Evolutionary conservation across 345 rosid genomes (phyloP).

Genomic region (Camelina sativa): DNA sequence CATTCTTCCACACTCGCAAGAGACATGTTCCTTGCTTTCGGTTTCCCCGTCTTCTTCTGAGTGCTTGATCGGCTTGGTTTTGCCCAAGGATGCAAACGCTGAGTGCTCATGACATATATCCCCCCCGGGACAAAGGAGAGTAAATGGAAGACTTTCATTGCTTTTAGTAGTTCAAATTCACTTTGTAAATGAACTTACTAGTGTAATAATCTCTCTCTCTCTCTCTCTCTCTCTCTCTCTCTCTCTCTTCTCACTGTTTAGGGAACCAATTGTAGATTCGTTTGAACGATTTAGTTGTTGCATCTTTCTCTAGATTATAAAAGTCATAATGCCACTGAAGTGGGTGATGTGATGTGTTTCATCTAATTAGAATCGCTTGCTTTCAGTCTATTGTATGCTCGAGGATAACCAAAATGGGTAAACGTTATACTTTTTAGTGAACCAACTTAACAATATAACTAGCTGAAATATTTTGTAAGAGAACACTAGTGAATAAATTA

Average conservation of each 20-base stretch:
- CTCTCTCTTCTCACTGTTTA: conserved; percentile 7
- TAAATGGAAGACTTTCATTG: conserved; percentile 9
- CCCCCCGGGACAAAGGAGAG: conserved; percentile 11
- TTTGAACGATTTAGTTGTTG: conserved; percentile 21
- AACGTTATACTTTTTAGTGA: too few relatives aligned
- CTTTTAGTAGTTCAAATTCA: conserved; percentile 20
- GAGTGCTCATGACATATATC: conserved; percentile 39
- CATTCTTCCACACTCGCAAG: conserved; percentile 80
- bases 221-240: not conserved
- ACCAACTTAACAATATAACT: too few relatives aligned
- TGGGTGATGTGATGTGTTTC: too few relatives aligned
- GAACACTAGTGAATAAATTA: too few relatives aligned
- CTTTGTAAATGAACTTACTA: conserved; percentile 26
- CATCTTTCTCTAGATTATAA: not conserved
- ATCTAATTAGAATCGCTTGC: too few relatives aligned
- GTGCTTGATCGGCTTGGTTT: conserved; percentile 76
- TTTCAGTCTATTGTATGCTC: too few relatives aligned
- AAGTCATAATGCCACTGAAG: too few relatives aligned
- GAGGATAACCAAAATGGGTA: too few relatives aligned
- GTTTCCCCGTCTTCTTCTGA: conserved; percentile 55
- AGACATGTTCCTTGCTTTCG: conserved; percentile 77
- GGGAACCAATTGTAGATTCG: conserved; percentile 31
- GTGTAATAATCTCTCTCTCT: conserved; percentile 7
- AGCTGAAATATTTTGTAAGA: too few relatives aligned
- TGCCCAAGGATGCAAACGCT: conserved; percentile 87